Evolutionary conservation across 495 filamentous ascomycete species (phyloP).

Genomic region (Symbiotaphrina buchneri): DNA sequence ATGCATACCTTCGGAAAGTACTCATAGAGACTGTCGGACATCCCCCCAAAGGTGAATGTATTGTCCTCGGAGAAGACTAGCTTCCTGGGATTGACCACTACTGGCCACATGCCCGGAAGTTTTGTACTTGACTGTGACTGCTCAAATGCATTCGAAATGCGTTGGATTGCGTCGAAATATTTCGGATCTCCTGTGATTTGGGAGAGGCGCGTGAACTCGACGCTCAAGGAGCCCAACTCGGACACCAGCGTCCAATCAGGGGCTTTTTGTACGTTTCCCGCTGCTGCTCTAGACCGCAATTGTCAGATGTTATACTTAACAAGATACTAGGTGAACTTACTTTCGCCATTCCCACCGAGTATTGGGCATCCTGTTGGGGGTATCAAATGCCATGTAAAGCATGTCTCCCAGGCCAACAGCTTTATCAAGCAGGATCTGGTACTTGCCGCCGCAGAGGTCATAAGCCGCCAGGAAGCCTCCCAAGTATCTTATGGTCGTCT

Average conservation of each 20-base stretch:
- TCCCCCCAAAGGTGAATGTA: constrained; percentile 15
- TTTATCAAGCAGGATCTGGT: constrained; percentile 15
- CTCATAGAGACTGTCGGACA: constrained; percentile 16
- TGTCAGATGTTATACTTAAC: neutral
- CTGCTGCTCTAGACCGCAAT: constrained; percentile 3
- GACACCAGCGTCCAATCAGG: neutral
- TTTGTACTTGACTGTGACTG: constrained; percentile 11
- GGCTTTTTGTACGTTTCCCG: neutral
- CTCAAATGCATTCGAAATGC: constrained; percentile 12
- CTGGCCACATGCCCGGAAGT: constrained; percentile 16
- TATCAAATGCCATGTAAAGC: constrained; percentile 20
- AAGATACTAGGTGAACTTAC: neutral
- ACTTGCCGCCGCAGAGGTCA: constrained; percentile 19
- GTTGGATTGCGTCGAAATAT: constrained; percentile 15
- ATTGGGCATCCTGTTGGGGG: constrained; percentile 15
- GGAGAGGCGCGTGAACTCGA: constrained; percentile 17
- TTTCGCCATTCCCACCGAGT: constrained; percentile 6
- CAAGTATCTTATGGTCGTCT: constrained; percentile 24
- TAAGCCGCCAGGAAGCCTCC: constrained; percentile 26
- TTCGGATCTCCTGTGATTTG: constrained; percentile 14
- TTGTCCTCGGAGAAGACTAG: constrained; percentile 4
- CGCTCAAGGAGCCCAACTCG: constrained; percentile 12
- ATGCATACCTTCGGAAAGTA: constrained; percentile 15
- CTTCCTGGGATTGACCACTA: constrained; percentile 9
- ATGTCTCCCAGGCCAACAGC: constrained; percentile 17